Percentiles rank a stretch among this genome's conserved stretches.
phyloP scores from a whole-genome alignment of 192 early-diverging fungal genomes.

The Coemansia sp. region DNA sequence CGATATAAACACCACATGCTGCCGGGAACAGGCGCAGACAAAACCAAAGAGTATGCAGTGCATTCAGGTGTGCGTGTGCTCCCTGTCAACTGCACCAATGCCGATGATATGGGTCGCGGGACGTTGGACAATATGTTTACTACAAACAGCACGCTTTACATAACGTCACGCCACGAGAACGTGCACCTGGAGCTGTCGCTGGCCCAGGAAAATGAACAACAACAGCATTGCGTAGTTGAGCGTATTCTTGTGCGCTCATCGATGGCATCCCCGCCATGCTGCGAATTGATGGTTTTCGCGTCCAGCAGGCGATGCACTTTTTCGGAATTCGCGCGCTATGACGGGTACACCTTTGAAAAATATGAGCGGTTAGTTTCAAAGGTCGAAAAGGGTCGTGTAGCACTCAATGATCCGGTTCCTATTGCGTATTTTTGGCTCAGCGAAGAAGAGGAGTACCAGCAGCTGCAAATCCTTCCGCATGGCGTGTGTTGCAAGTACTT shows the following conservation, averaged over 20 bases:
- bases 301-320: slow-evolving; percentile 35
- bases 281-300: slow-evolving; percentile 53
- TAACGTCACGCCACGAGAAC: slow-evolving; percentile 24
- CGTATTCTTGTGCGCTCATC: slow-evolving; percentile 36
- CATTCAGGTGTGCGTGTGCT: slow-evolving; percentile 20
- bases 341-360: slow-evolving; percentile 48
- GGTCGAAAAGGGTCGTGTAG: neutral
- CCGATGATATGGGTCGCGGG: slow-evolving; percentile 30
- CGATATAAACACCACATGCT: slow-evolving; percentile 3
- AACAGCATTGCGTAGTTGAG: slow-evolving; percentile 32
- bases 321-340: slow-evolving; percentile 33
- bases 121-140: slow-evolving; percentile 31
- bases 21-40: slow-evolving; percentile 10
- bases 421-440: slow-evolving; percentile 55
- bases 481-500: slow-evolving; percentile 44
- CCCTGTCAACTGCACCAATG: slow-evolving; percentile 24
- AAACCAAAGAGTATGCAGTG: slow-evolving; percentile 18
- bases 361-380: slow-evolving; percentile 34
- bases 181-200: slow-evolving; percentile 44
- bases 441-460: slow-evolving; percentile 41
- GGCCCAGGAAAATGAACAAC: neutral
- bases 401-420: slow-evolving; percentile 29
- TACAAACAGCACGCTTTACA: slow-evolving; percentile 15
- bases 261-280: slow-evolving; percentile 32
- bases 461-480: slow-evolving; percentile 39